phyloP scores from a whole-genome alignment of 2,329 filamentous ascomycete species.

The Beauveria bassiana region DNA sequence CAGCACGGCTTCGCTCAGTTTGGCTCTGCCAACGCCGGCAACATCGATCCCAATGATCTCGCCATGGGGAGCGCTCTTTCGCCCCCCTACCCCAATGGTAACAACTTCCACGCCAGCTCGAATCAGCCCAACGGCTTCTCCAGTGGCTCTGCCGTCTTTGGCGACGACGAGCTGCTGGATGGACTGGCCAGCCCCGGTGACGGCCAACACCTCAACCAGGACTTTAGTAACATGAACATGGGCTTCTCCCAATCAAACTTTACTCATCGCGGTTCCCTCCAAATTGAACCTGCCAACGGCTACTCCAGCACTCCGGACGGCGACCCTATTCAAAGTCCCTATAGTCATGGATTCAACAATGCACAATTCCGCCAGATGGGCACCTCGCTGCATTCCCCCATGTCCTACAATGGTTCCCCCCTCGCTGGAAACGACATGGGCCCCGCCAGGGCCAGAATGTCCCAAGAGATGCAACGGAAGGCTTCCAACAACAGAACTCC shows the following conservation, averaged over 20 bases:
- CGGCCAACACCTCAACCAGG: constrained; percentile 43
- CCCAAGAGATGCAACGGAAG: constrained; percentile 62
- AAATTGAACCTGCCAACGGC: constrained; percentile 62
- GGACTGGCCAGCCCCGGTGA: constrained; percentile 53
- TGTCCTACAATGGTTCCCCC: constrained; percentile 32
- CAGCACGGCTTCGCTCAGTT: constrained; percentile 51
- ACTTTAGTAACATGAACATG: constrained; percentile 52
- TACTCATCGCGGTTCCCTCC: constrained; percentile 49
- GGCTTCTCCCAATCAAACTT: constrained; percentile 47
- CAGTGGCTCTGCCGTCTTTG: constrained; percentile 69
- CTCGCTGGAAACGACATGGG: constrained; percentile 40
- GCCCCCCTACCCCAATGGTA: constrained; percentile 46
- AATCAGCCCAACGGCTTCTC: constrained; percentile 66
- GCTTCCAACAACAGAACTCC: constrained; percentile 69
- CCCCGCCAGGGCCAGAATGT: constrained; percentile 47
- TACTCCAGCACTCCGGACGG: constrained; percentile 91
- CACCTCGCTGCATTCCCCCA: constrained; percentile 37
- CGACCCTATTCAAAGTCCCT: constrained; percentile 86
- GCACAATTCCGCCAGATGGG: constrained; percentile 68
- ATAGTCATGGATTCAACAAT: constrained; percentile 64
- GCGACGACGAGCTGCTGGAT: constrained; percentile 83
- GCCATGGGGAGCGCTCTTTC: constrained; percentile 58
- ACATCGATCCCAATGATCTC: constrained; percentile 80
- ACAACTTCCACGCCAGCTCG: constrained; percentile 47
- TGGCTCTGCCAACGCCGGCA: constrained; percentile 43